Base-by-base conservation (phyloP, 2,329 filamentous ascomycete species). In the Emergomyces africanus region DNA sequence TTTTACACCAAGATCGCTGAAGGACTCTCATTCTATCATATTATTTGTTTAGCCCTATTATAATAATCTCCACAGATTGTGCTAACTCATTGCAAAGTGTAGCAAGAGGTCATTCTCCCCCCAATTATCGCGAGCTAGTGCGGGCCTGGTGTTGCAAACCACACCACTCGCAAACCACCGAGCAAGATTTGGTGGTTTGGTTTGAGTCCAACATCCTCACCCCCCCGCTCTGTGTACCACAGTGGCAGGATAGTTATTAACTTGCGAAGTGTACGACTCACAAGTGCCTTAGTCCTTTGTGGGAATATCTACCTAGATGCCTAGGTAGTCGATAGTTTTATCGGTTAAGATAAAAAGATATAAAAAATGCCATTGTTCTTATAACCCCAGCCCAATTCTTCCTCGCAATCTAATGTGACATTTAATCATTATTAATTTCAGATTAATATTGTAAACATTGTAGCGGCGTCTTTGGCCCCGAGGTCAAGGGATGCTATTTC, bases 1-100 rank as follows among this genome's bases (percentile, higher is more conserved):
- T 72, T 77, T 72, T 78, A 79, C 81, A 85, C 82, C 82, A 85
- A 85, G 82, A 85, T 85, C 82, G 81, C 82, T 84, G 82, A 85
- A 81, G 79, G 76, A 68, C 61, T 62, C 64, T 10, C 39, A 6
- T 18, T 44, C 20, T 6, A 30, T 2, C 9, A 10, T 23, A 6
- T 23, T 23, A 6, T 53, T 35, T 42, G 20, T 12, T 55, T 9
- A 12, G n/a, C 6, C 23, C n/a, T 18, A 3, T 25, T 44, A 35
- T 39, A 23, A 18, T 12, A 30, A 8, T 14, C 10, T 6, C 39
- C 23, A n/a, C 15, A 33, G 6, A 39, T 25, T 41, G 20, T 44
- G 37, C 53, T 55, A 44, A 55, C 25, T 25, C n/a, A 14, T 33
- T 18, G 9, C 18, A 42, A 48, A 49, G 33, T 18, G 25, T 37